Conservation (phyloP, 345 rosid species). For the Psidium guajava region DNA sequence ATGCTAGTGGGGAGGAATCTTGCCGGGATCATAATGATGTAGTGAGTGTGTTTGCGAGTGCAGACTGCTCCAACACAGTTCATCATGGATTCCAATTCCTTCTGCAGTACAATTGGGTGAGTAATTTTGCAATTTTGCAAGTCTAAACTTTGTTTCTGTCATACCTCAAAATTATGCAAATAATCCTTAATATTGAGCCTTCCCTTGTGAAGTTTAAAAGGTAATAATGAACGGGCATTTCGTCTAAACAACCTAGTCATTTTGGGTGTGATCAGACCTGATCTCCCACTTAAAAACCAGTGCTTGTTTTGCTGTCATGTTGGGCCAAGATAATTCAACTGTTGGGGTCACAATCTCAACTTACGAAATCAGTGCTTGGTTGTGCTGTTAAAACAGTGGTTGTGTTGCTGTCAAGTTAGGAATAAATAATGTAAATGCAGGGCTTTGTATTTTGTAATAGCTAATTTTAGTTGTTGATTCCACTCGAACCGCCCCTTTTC, state of each 20-base stretch:
- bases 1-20: slow-evolving; percentile 34
- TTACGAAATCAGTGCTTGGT: neutral
- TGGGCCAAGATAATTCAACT: neutral
- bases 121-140: slow-evolving; percentile 7
- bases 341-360: neutral
- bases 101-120: slow-evolving; percentile 79
- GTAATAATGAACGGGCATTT: neutral
- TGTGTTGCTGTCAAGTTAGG: neutral
- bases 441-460: neutral
- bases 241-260: neutral
- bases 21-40: slow-evolving; percentile 43
- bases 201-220: neutral
- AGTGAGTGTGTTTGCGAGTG: slow-evolving; percentile 62
- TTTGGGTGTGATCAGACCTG: neutral
- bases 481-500: neutral
- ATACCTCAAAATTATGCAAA: neutral
- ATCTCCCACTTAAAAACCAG: neutral
- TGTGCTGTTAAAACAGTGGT: neutral
- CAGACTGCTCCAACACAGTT: slow-evolving; percentile 76
- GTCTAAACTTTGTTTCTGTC: neutral
- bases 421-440: neutral
- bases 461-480: neutral
- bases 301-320: neutral
- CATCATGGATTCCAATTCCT: slow-evolving; percentile 75
- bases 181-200: neutral